Evolutionary conservation across 1,139 yeast genomes (phyloP), one percentile per base, ranked within the genome.

Genomic region (Scheffersomyces cryptocercus): DNA sequence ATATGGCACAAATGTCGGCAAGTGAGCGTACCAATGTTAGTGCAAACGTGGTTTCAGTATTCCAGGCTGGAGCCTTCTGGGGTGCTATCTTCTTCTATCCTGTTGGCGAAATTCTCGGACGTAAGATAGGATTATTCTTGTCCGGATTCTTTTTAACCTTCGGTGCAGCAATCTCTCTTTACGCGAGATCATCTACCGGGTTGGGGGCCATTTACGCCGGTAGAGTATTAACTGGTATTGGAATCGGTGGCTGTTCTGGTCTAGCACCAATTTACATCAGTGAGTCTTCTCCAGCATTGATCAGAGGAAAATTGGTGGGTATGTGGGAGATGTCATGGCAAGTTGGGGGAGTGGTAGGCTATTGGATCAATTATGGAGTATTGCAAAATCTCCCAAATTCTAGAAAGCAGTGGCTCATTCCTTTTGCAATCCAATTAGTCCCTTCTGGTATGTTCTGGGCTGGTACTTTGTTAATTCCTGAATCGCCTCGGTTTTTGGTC

Each of bases 251-350:
- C 1, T 65, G 67, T 37, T 64, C 70, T 1, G 64, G 66, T 36
- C 52, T 65, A 42, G 66, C 69, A 1, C 68, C 70, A 4, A 64
- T 67, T 41, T 67, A 64, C 40, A 61, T 67, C 2, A 55, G 65
- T 1, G 70, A 67, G 42, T 62, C 64, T 24, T 54, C 67, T 11
- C 71, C 70, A 7, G 55, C 68, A 5, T 45, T 56, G 6, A 59
- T 66, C 14, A 53, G 71, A 48, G 72, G 71, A 7, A 56, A 66
- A 46, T 62, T 79, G 35, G 77, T 79, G 20, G 79, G 79, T 5
- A 56, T 70, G 48, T 75, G 75, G 62, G 83, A 78, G 54, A 66
- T 77, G 42, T 67, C 77, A 20, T 75, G 81, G 67, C 76, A 75
- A 46, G 64, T 75, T 41, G 82, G 82, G 45, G 79, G 73, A 28